These are phyloP conservation scores for Thalassiosira profunda DNA, from an alignment of 108 stramenopile genomes.

Conservation along the genomic window DNA sequence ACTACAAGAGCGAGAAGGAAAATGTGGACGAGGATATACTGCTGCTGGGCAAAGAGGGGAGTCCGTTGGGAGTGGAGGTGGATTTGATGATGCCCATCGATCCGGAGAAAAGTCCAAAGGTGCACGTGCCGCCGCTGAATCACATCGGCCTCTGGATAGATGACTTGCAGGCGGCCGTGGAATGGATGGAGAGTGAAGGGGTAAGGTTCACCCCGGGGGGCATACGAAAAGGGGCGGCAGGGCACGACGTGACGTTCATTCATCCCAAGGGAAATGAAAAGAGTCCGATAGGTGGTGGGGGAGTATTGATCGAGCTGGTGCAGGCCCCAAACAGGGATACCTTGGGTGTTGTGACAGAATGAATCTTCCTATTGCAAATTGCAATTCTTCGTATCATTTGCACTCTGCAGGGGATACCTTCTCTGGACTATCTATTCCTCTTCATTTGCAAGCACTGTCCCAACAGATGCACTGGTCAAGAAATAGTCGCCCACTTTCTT, in stretches of 20 bases:
- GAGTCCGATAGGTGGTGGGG: conserved; percentile 90
- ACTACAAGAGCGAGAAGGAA: conserved; percentile 80
- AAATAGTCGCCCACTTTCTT: conserved; percentile 48
- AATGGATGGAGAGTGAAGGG: conserved; percentile 86
- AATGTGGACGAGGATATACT: conserved; percentile 99
- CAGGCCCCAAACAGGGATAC: conserved; percentile 98
- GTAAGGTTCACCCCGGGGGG: conserved; percentile 44
- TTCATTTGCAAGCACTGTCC: too few species aligned
- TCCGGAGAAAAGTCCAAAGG: conserved; percentile 78
- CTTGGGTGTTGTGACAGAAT: too few species aligned
- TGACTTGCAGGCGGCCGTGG: conserved; percentile 83
- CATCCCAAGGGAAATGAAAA: conserved; percentile 97
- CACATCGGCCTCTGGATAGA: conserved; percentile 99
- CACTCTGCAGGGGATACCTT: too few species aligned
- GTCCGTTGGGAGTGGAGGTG: conserved; percentile 88
- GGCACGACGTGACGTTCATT: conserved; percentile 96
- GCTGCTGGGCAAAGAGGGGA: conserved; percentile 63
- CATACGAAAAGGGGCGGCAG: conserved; percentile 96
- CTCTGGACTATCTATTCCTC: too few species aligned
- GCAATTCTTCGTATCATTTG: too few species aligned
- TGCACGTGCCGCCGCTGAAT: conserved; percentile 94
- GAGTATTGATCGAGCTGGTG: conserved; percentile 97
- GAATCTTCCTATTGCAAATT: too few species aligned
- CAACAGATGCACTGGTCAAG: conserved; percentile 57
- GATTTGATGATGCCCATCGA: conserved; percentile 98